Percentiles rank a stretch among this genome's conserved stretches.
Evolutionary conservation across 2,329 filamentous ascomycete genomes (phyloP).

Genomic region (Chalaropsis thielavioides): DNA sequence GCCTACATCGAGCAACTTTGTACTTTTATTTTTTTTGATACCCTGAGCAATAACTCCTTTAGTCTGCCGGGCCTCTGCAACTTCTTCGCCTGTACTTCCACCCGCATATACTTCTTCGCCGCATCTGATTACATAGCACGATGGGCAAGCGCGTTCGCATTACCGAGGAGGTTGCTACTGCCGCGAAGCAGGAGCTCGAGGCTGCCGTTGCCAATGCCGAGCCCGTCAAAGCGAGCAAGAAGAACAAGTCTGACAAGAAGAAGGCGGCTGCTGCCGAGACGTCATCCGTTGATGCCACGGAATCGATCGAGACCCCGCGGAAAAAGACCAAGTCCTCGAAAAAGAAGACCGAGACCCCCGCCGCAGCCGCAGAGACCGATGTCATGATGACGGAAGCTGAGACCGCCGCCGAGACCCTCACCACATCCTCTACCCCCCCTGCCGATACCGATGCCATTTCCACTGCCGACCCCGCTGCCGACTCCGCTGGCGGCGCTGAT

Average conservation of each 20-base stretch:
- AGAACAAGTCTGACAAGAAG: conserved; percentile 4
- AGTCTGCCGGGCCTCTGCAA: neutral
- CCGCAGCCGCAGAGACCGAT: neutral
- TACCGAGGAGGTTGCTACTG: conserved; percentile 8
- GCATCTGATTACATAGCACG: neutral
- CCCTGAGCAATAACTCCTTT: neutral
- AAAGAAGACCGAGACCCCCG: conserved; percentile 8
- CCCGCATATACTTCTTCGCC: neutral
- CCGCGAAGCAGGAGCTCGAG: conserved; percentile 8
- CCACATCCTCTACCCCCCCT: neutral
- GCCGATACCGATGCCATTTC: neutral
- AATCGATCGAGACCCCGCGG: neutral
- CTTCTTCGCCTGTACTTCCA: neutral
- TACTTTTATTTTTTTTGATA: neutral
- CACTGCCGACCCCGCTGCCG: neutral
- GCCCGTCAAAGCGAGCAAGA: conserved; percentile 1
- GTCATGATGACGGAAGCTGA: neutral
- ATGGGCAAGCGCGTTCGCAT: conserved; percentile 14
- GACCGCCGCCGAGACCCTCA: neutral
- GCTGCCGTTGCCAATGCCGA: neutral
- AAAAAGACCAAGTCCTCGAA: conserved; percentile 8
- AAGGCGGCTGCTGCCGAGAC: neutral
- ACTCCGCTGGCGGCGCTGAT: neutral
- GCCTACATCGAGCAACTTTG: neutral
- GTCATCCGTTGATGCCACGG: neutral